Evolutionary conservation across 345 rosid species (phyloP), one percentile per base, ranked within the genome.

Genomic region (Hibiscus tridactylites): DNA sequence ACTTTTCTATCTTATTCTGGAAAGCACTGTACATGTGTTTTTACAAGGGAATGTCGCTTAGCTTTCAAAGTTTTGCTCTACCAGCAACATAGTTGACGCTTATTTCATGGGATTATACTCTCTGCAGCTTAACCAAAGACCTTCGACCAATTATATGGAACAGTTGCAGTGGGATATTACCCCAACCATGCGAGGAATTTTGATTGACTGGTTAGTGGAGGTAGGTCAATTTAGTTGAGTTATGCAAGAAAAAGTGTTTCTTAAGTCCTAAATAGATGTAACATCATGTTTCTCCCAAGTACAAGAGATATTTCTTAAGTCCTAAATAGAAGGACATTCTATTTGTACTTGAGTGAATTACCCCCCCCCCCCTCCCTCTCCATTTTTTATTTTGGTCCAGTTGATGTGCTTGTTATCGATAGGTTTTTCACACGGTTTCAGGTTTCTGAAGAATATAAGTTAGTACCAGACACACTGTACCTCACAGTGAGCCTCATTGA

Each of bases 181-280:
- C 53, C 83, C 95, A 59, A 71, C 47, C 84, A 94, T 94, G 98
- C 86, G 97, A 44, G 88, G 81, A 71, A 87, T 94, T 78, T 81
- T 91, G 73, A 82, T 94, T 68, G 96, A 91, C 77, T 94, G 98
- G 98, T 88, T 94, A 71, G 92, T 94, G 52, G 99, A 95, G 96
- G 97, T 91, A 46, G 4, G 31, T 47, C 10, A 72, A 29, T 33
- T 2, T 72, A 77, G 87, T 78, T 44, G 62, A 61, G 56, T 50
- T 13, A 60, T 33, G 61, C 21, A 47, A 63, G 47, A 17, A 11
- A 11, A 56, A 28, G 46, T 11, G 35, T 62, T 21, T 21, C 21
- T 21, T 21, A 21, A 21, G 21, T 21, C 21, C 21, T 21, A 21
- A 21, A 21, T 21, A 21, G 33, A 37, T 15, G 2, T 54, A 28